Base-by-base conservation (phyloP, 2,329 filamentous ascomycete species). In the Camillea tinctor region DNA sequence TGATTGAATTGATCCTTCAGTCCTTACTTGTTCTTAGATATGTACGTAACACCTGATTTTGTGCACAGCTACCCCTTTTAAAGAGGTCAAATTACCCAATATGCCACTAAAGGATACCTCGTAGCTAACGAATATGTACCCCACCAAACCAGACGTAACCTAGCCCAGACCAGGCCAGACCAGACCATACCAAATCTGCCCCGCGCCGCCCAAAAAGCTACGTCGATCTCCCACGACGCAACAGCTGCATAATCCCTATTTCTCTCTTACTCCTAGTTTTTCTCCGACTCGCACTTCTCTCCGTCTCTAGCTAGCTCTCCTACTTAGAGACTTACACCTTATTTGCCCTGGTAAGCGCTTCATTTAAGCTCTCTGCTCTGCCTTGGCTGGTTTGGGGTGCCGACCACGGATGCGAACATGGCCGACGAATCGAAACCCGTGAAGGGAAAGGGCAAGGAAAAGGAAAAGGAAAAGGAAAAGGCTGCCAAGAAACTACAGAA, bases 341-440 rank as follows among this genome's bases (percentile, higher is more conserved):
- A 23, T 17, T 57, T 54, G 40, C 44, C 30, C 30, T 52, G 49
- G 30, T 44, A 44, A 15, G 17, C 11, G 15, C 36, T n/a, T n/a
- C n/a, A n/a, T n/a, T n/a, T n/a, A n/a, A n/a, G n/a, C n/a, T n/a
- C n/a, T 44, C 36, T n/a, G 6, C 36, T 15, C 11, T 26, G 20
- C 15, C 48, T 24, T 40, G 15, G 15, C 36, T 26, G 26, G 23
- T 23, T 44, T 40, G 17, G 15, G 17, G 11, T 30, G 8, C 23
- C 49, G 20, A 15, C 48, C 24, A 44, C 23, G 20, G n/a, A 52
- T 30, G 70, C 36, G 13, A 44, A 56, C 69, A 77, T 70, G 68
- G 72, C 80, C 52, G 82, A 89, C 73, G 83, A 88, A 72, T 88
- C 87, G 51, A 90, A 89, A 70, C 79, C 82, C 59, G 79, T 82